Percentiles rank a stretch among this genome's conserved stretches.
These are phyloP conservation scores for Euphorbia schlechtendalii DNA, from an alignment of 441 rosid species.

Conservation along the genomic window DNA sequence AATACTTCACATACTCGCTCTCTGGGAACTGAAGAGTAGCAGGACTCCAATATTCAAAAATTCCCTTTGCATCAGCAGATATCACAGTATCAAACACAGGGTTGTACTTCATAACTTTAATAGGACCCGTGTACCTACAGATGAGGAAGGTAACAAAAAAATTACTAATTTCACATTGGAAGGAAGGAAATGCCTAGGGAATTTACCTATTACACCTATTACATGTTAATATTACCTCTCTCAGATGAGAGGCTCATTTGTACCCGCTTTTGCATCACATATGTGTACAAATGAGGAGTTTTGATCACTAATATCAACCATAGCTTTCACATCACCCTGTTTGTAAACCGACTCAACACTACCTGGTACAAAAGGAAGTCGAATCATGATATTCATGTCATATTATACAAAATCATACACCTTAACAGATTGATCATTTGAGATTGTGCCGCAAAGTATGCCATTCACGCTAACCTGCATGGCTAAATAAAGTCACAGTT, in stretches of 20 bases:
- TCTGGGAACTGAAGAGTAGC: constrained; percentile 69
- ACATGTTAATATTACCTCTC: constrained; percentile 76
- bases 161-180: neutral
- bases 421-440: constrained; percentile 73
- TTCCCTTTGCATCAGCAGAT: constrained; percentile 75
- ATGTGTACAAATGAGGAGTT: constrained; percentile 64
- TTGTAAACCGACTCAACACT: constrained; percentile 85
- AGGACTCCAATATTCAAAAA: constrained; percentile 85
- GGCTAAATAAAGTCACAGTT: constrained; percentile 55
- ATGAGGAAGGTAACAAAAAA: constrained; percentile 2
- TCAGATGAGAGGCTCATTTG: constrained; percentile 68
- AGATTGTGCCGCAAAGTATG: constrained; percentile 91
- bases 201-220: constrained; percentile 3
- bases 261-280: constrained; percentile 87
- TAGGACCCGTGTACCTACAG: constrained; percentile 59
- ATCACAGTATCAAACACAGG: constrained; percentile 60
- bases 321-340: constrained; percentile 90
- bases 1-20: constrained; percentile 49
- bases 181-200: neutral
- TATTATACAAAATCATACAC: constrained; percentile 91
- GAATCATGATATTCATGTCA: constrained; percentile 96
- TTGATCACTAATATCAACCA: constrained; percentile 75
- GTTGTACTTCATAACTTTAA: constrained; percentile 78
- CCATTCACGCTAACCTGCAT: constrained; percentile 96
- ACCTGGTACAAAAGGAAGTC: constrained; percentile 68